Evolutionary conservation across 768 basidiomycete species (phyloP), one percentile per base, ranked within the genome.

Genomic region (Ramaria rubella): DNA sequence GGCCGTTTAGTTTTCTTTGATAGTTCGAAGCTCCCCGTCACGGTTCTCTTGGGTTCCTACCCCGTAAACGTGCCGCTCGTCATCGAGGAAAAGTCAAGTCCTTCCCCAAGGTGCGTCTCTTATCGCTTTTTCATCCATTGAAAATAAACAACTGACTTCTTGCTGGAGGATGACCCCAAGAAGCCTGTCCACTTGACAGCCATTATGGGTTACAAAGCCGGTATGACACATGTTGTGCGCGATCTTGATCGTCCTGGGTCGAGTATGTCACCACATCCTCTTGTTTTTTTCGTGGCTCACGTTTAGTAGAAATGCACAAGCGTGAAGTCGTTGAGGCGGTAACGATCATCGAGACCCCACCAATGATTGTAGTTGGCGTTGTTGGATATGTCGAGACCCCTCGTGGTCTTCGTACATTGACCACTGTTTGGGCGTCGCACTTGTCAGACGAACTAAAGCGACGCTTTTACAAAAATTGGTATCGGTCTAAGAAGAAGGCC

Each of bases 401-500:
- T 69, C 94, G 96, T 66, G 96, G 96, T 68, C 87, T 99, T 63
- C 94, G 96, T 70, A 92, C 94, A 40, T 88, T 99, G 69, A 98
- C 96, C 69, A 99, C 96, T 59, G 94, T 96, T 72, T 92, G 90
- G 96, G 94, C 96, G 46, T 89, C 90, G 64, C 96, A 99, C 74
- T 83, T 99, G 42, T 94, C 92, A 36, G 96, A 97, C 72, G 94
- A 97, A 72, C 71, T 98, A 72, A 99, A 95, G 77, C 91, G 96
- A 69, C 85, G 96, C 65, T 97, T 99, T 87, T 97, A 98, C 88
- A 94, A 94, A 82, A 96, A 95, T 83, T 97, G 95, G 94, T 98
- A 98, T 81, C 87, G 91, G 65, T 95, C 93, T 49, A 99, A 99
- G 90, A 98, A 98, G 85, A 99, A 99, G 86, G 96, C 96, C 38